phyloP scores from a whole-genome alignment of 768 basidiomycete species.

The Leccinum aurantiacum region DNA sequence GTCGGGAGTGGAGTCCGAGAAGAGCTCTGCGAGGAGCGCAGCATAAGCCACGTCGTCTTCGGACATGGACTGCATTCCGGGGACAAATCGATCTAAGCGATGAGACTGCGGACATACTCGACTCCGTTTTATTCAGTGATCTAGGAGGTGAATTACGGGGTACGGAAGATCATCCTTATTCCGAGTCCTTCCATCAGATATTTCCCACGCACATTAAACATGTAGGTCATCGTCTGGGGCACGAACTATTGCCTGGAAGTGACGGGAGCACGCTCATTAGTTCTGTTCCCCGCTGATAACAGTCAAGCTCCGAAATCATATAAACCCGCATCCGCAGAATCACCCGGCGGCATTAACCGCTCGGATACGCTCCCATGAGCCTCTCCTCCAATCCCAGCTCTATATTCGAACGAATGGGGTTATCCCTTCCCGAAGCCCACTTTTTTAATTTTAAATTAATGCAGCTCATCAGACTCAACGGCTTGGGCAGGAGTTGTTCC shows the following conservation, averaged over 20 bases:
- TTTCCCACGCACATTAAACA: too few relatives aligned
- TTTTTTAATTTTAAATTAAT: neutral
- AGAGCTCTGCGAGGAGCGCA: conserved; percentile 26
- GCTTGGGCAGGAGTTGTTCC: neutral
- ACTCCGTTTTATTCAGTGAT: conserved; percentile 22
- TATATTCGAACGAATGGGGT: neutral
- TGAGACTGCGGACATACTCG: neutral
- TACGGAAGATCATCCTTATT: neutral
- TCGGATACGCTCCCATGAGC: neutral
- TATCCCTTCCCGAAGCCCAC: neutral
- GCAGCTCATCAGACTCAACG: neutral
- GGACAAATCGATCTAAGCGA: conserved; percentile 3
- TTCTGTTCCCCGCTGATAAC: too few relatives aligned
- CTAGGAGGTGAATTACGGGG: neutral
- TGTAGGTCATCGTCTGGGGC: too few relatives aligned
- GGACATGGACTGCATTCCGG: conserved; percentile 24
- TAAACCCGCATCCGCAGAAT: neutral
- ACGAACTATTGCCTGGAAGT: too few relatives aligned
- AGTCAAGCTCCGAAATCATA: neutral
- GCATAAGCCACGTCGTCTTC: conserved; percentile 34
- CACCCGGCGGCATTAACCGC: too few relatives aligned
- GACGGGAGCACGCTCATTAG: too few relatives aligned
- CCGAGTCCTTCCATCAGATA: too few relatives aligned
- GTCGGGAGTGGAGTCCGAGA: conserved; percentile 21
- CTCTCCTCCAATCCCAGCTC: neutral